Conservation (phyloP, 306 rosid genomes). For the Glycine latifolia region DNA sequence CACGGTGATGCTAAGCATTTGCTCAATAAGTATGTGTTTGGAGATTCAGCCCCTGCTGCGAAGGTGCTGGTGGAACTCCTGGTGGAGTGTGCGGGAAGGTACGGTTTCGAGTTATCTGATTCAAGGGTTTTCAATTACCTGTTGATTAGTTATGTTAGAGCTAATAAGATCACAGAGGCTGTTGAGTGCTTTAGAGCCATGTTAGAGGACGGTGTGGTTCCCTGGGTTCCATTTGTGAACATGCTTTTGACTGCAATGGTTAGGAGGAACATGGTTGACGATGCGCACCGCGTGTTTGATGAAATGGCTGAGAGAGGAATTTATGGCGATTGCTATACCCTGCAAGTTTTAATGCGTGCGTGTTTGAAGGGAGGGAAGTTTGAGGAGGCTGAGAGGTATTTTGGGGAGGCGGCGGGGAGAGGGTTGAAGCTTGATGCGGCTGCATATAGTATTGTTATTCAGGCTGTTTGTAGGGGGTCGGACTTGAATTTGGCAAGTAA, state of each 20-base stretch:
- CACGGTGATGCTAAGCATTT: conserved; percentile 26
- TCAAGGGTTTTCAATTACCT: conserved; percentile 61
- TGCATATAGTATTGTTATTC: conserved; percentile 58
- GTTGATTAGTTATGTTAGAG: conserved; percentile 68
- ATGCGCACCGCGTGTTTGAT: conserved; percentile 52
- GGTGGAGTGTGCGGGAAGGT: conserved; percentile 56
- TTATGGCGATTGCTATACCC: conserved; percentile 58
- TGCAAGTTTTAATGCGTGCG: conserved; percentile 61
- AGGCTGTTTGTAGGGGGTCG: conserved; percentile 58
- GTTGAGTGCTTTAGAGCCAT: conserved; percentile 61
- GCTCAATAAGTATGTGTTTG: conserved; percentile 54
- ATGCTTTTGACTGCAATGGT: conserved; percentile 65
- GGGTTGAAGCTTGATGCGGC: conserved; percentile 65
- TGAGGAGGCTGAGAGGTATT: conserved; percentile 61
- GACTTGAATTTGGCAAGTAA: conserved; percentile 51
- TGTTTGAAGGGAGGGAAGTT: conserved; percentile 59
- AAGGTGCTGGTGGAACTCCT: conserved; percentile 50
- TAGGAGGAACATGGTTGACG: conserved; percentile 57
- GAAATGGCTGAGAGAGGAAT: conserved; percentile 60
- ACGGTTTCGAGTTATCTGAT: conserved; percentile 48
- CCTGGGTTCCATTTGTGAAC: conserved; percentile 58
- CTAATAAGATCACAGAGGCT: conserved; percentile 59
- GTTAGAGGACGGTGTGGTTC: conserved; percentile 54
- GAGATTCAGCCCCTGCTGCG: conserved; percentile 52
- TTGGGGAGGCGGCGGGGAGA: conserved; percentile 51